Percentiles rank a stretch among this genome's conserved stretches.
Evolutionary conservation across 192 early-diverging fungal genomes (phyloP).

Genomic region (Fimicolochytrium jonesii): DNA sequence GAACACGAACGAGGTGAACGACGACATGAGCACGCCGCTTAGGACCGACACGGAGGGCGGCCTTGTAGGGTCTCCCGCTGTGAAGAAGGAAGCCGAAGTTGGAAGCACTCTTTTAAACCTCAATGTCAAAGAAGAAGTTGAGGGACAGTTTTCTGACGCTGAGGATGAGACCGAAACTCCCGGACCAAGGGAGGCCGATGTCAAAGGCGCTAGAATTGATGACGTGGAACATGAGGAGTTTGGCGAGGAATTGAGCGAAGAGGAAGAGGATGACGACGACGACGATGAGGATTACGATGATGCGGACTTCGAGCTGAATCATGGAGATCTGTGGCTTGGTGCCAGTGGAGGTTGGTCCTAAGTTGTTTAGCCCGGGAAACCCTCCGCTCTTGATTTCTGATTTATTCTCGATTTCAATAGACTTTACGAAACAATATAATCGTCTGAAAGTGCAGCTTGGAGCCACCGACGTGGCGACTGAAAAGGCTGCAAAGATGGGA

Average conservation of each 20-base stretch:
- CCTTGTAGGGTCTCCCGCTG: too few species aligned
- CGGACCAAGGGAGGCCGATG: not conserved
- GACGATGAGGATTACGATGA: conserved; percentile 67
- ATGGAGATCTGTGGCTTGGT: conserved; percentile 75
- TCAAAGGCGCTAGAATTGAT: not conserved
- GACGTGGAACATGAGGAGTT: conserved; percentile 3
- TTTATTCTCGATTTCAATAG: conserved; percentile 29
- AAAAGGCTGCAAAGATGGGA: not conserved
- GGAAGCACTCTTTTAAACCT: too few species aligned
- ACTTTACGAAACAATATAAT: conserved; percentile 75
- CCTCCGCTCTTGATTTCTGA: not conserved
- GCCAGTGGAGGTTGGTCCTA: conserved; percentile 57
- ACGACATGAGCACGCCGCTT: too few species aligned
- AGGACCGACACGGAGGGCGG: too few species aligned
- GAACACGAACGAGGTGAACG: too few species aligned
- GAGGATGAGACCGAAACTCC: not conserved
- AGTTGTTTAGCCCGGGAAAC: not conserved
- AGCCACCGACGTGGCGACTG: not conserved
- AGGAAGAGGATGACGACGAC: conserved; percentile 51
- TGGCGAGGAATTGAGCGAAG: conserved; percentile 36
- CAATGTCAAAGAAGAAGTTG: too few species aligned
- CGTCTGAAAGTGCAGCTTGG: conserved; percentile 14
- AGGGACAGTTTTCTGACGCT: not conserved
- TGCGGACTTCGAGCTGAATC: conserved; percentile 54
- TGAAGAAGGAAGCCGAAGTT: too few species aligned